phyloP scores from a whole-genome alignment of 805 yeast species.

The Hanseniaspora taiwanica region DNA sequence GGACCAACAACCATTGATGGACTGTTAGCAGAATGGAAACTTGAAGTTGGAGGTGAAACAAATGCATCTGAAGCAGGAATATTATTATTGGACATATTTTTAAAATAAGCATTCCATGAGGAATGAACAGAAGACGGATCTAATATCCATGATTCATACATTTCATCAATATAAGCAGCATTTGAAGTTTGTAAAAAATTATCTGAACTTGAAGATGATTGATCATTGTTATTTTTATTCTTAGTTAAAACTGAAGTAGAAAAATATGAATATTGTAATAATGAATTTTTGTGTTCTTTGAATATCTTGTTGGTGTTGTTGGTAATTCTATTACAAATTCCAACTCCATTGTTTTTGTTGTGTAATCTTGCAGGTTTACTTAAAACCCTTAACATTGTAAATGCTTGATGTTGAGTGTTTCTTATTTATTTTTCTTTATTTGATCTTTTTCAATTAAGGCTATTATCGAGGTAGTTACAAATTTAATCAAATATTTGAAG shows the following conservation, averaged over 20 bases:
- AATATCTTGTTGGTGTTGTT: not conserved
- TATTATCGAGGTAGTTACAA: too few relatives aligned
- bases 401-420: not conserved
- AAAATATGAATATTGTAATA: too few relatives aligned
- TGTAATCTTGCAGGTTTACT: constrained; percentile 1
- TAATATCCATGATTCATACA: constrained; percentile 87
- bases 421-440: not conserved
- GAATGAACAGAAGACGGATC: constrained; percentile 89
- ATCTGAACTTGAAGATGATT: constrained; percentile 29
- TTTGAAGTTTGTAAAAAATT: constrained; percentile 71
- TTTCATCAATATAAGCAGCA: constrained; percentile 91
- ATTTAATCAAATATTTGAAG: too few relatives aligned
- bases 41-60: constrained; percentile 80
- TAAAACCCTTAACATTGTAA: constrained; percentile 4
- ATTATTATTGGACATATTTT: constrained; percentile 63
- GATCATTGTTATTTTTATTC: constrained; percentile 9
- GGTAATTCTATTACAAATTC: not conserved
- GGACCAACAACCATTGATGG: constrained; percentile 9
- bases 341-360: too few relatives aligned
- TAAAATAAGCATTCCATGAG: constrained; percentile 95
- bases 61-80: constrained; percentile 68
- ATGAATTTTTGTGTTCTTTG: too few relatives aligned
- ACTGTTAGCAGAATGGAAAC: constrained; percentile 45
- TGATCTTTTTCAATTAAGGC: too few relatives aligned
- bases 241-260: too few relatives aligned